Conservation (phyloP, 2,329 filamentous ascomycete genomes). For the Sclerotinia glacialis region DNA sequence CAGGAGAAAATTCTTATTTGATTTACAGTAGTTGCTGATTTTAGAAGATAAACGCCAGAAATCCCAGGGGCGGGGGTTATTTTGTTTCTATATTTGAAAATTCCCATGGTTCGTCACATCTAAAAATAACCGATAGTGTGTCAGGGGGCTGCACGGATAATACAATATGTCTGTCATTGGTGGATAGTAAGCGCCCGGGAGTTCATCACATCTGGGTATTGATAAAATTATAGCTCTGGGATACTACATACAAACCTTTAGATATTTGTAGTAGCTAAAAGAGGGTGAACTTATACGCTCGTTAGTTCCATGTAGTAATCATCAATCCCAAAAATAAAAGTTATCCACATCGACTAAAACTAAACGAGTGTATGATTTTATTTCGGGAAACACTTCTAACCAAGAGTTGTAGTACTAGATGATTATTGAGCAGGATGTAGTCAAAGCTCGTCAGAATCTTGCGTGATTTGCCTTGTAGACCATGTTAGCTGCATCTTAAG, state of each 20-base stretch:
- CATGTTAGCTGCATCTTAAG: not conserved
- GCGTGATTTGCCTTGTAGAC: too few relatives aligned
- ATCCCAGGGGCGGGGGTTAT: not conserved
- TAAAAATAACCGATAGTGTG: not conserved
- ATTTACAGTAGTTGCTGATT: not conserved
- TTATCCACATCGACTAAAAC: not conserved
- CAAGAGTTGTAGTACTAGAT: not conserved
- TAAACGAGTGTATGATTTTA: not conserved
- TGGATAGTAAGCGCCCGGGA: not conserved
- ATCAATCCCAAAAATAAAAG: not conserved
- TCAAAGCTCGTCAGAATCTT: not conserved
- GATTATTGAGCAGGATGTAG: not conserved
- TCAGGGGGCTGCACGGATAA: not conserved
- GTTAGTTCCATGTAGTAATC: not conserved
- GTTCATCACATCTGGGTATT: not conserved
- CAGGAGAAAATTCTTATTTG: not conserved
- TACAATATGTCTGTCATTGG: not conserved
- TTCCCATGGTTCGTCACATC: conserved; percentile 7
- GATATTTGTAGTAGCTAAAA: rapidly evolving
- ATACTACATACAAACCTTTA: not conserved
- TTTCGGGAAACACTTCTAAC: not conserved
- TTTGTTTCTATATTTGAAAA: conserved; percentile 7
- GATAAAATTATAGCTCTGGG: not conserved
- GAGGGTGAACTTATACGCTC: not conserved
- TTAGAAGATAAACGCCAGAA: not conserved